A percentile compares a stretch with the other conserved stretches of the same genome.
phyloP scores from a whole-genome alignment of 2,329 filamentous ascomycete genomes.

The Ascochyta pisi region DNA sequence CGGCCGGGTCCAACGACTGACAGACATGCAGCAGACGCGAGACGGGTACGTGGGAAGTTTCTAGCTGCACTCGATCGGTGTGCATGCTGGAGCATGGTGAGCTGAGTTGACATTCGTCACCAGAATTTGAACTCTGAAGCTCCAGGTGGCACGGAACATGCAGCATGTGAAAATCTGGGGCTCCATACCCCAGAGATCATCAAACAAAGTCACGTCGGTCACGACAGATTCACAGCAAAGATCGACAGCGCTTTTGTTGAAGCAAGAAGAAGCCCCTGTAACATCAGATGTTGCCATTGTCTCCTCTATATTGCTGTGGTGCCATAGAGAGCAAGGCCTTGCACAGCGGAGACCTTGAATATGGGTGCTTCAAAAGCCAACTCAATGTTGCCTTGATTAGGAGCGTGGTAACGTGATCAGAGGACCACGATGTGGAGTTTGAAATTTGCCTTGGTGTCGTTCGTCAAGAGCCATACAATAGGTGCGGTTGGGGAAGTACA shows the following conservation, averaged over 20 bases:
- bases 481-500: no score
- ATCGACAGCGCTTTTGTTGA: neutral
- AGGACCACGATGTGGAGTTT: no score
- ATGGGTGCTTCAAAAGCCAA: no score
- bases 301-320: no score
- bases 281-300: no score
- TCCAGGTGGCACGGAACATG: neutral
- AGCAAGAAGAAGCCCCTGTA: no score
- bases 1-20: neutral
- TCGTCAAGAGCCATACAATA: no score
- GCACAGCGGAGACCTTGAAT: no score
- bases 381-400: no score
- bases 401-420: no score
- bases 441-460: no score
- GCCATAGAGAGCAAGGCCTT: no score
- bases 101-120: neutral
- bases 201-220: neutral
- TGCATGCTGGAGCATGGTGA: neutral
- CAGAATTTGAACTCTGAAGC: neutral
- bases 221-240: neutral
- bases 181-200: conserved; percentile 13
- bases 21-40: neutral
- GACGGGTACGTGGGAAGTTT: conserved; percentile 2
- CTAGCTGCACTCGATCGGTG: neutral
- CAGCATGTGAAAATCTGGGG: conserved; percentile 23